Base-by-base conservation (phyloP, 2,329 filamentous ascomycete genomes). In the Hypoxylon sp. region DNA sequence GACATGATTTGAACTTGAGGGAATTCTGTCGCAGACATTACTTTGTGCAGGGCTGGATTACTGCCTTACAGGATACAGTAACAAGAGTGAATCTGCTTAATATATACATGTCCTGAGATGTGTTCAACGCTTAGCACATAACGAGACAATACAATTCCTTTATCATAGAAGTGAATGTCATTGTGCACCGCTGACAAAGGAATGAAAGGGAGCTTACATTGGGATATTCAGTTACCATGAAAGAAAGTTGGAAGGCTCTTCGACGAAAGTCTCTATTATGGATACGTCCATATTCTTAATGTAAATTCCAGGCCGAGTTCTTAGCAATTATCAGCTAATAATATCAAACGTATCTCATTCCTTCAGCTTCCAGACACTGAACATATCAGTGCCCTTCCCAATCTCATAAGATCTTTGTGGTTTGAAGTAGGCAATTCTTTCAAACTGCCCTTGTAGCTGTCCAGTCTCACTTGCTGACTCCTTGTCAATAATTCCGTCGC, bases 331-430 rank as follows among this genome's bases (percentile, higher is more conserved):
- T 42, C 31, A 42, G 3, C 3, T 2, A 17, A 27, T 11, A 11
- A 7, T 5, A 13, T 30, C 4, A 25, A n/a, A 35, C 3, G 8
- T 35, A 22, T 6, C 22, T 31, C 42, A 35, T 17, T 11, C 1
- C 22, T 54, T 68, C 5, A 58, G 8, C 22, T 30, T 57, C 65
- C 65, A 68, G 13, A 64, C 44, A 17, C 65, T 68, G n/a, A 64
- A 56, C 65, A 64, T 64, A 27, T 68, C 56, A 3, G 65, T 68
- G 5, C 56, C 65, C 10, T 40, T 63, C 2, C 65, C 61, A 44
- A 17, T 49, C 14, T 68, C 61, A n/a, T 68, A 64, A 7, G 61
- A 53, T 1, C 61, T 33, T 5, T 35, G 8, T 3, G 65, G 65
- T 17, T 64, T 59, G 31, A 68, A 61, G 37, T 68, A 68, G 3